phyloP scores from a whole-genome alignment of 208 protist genomes.

The Leptomonas pyrrhocoris region DNA sequence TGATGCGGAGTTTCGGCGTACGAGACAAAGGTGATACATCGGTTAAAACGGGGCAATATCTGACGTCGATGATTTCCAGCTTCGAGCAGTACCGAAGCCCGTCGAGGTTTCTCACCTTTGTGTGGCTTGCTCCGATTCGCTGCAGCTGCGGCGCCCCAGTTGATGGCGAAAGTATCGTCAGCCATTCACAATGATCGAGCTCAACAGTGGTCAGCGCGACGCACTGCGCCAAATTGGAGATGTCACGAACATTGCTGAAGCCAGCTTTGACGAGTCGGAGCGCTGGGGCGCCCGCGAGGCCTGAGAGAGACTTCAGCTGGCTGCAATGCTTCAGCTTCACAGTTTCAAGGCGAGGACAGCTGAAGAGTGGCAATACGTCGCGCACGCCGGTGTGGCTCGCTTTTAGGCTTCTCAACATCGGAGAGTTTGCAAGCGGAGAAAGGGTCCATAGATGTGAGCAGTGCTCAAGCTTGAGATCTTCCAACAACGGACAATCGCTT shows the following conservation, averaged over 20 bases:
- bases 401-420: conserved; percentile 4
- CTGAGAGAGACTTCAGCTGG: background rate
- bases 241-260: conserved; percentile 1
- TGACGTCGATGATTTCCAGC: conserved; percentile 2
- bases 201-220: background rate
- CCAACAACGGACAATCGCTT: conserved; percentile 5
- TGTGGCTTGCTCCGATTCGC: conserved; percentile 4
- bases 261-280: background rate
- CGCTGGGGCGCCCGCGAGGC: background rate
- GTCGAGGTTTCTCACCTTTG: background rate
- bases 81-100: background rate
- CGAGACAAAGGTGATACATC: background rate
- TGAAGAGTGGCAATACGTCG: background rate
- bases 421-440: background rate
- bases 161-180: background rate
- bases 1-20: background rate
- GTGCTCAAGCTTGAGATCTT: conserved; percentile 4
- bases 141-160: conserved; percentile 1
- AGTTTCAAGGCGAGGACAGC: background rate
- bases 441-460: conserved; percentile 3
- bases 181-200: conserved; percentile 2
- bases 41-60: background rate
- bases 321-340: conserved; percentile 15
- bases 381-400: conserved; percentile 10
- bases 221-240: background rate